These are phyloP conservation scores for Pulveroboletus sp. DNA, from an alignment of 768 basidiomycete species.

Conservation along the genomic window DNA sequence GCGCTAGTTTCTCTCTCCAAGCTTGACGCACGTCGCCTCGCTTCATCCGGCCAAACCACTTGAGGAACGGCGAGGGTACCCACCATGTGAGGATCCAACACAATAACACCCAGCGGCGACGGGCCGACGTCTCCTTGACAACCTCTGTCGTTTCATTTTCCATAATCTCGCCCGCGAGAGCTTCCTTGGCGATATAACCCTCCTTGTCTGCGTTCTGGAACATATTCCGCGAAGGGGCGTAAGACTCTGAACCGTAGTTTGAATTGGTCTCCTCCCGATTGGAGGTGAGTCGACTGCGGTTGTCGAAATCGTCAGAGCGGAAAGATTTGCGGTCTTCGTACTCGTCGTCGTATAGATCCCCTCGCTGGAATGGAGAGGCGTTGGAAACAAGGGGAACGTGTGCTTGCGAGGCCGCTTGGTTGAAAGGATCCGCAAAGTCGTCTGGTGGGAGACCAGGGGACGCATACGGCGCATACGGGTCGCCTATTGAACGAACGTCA, in stretches of 20 bases:
- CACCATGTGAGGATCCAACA: conserved; percentile 93
- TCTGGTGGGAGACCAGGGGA: conserved; percentile 46
- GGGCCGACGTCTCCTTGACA: conserved; percentile 74
- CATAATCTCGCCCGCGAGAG: conserved; percentile 77
- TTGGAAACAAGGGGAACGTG: conserved; percentile 82
- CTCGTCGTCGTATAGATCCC: conserved; percentile 73
- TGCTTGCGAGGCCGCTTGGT: conserved; percentile 52
- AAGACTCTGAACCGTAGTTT: conserved; percentile 87
- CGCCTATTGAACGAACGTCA: conserved; percentile 50
- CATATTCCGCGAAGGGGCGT: conserved; percentile 95
- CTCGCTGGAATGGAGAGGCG: conserved; percentile 80
- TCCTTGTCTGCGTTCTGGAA: conserved; percentile 82
- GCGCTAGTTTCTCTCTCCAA: conserved; percentile 94
- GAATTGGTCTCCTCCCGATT: conserved; percentile 76
- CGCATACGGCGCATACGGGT: conserved; percentile 79
- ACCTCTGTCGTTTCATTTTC: conserved; percentile 90
- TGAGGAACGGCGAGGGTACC: conserved; percentile 72
- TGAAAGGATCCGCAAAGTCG: conserved; percentile 53
- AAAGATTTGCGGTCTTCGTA: conserved; percentile 74
- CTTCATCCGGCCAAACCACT: conserved; percentile 86
- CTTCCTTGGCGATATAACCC: conserved; percentile 74
- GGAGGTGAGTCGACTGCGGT: conserved; percentile 72
- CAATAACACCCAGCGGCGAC: conserved; percentile 83
- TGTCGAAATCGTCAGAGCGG: conserved; percentile 77
- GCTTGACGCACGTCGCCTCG: conserved; percentile 91